Conservation (phyloP, 148 eudicot genomes). For the Salicornia ramosissima region DNA sequence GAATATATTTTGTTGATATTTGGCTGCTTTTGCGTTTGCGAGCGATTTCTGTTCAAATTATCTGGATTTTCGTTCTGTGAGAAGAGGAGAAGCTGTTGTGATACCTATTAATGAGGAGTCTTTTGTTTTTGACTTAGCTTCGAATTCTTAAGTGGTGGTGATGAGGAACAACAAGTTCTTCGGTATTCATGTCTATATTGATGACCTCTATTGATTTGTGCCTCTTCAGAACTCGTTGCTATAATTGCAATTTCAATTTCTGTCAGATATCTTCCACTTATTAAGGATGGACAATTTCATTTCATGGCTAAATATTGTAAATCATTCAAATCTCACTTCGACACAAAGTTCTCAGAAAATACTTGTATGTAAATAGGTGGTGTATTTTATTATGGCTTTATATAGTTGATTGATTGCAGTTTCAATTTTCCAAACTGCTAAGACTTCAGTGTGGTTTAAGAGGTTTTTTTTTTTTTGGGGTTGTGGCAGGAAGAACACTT, state of each 20-base stretch:
- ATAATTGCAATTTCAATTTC: too few relatives aligned
- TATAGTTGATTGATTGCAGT: background rate
- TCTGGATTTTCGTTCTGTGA: too few relatives aligned
- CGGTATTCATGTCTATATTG: background rate
- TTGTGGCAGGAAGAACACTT: conserved; percentile 74
- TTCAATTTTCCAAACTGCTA: background rate
- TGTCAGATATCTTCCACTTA: too few relatives aligned
- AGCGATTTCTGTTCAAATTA: too few relatives aligned
- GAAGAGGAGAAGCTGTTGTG: too few relatives aligned
- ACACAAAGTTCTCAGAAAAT: background rate
- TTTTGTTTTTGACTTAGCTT: too few relatives aligned
- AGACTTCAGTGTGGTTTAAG: background rate
- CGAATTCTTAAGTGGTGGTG: background rate
- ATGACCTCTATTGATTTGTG: too few relatives aligned
- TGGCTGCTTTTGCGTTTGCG: background rate
- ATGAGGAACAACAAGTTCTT: background rate
- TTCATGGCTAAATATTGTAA: background rate
- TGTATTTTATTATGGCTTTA: background rate
- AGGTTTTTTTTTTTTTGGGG: background rate
- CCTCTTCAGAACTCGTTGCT: too few relatives aligned
- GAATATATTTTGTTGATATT: too few relatives aligned
- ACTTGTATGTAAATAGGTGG: background rate
- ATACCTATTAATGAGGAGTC: too few relatives aligned
- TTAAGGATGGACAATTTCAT: background rate
- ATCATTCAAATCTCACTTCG: background rate